These are phyloP conservation scores for Trichoderma sp. DNA, from an alignment of 2,329 filamentous ascomycete genomes.

Conservation along the genomic window DNA sequence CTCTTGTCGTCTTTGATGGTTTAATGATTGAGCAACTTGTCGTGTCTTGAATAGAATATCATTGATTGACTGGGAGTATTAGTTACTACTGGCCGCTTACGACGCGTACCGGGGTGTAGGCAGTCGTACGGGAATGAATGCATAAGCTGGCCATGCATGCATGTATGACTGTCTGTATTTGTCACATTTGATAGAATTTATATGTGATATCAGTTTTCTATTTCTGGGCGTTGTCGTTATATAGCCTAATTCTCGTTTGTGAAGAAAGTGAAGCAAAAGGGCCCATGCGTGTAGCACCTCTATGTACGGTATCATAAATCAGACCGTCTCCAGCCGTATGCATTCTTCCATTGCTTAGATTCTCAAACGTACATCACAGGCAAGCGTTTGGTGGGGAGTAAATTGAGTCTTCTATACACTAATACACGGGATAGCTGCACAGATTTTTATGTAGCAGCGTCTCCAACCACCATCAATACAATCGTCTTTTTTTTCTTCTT, in stretches of 20 bases:
- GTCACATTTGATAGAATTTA: neutral
- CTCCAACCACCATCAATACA: constrained; percentile 27
- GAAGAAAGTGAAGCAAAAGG: neutral
- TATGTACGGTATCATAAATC: neutral
- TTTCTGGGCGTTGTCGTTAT: neutral
- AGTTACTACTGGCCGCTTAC: neutral
- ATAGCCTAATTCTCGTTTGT: neutral
- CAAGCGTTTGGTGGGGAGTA: constrained; percentile 19
- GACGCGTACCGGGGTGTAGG: neutral
- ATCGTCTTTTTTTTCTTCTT: constrained; percentile 2
- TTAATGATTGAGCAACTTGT: neutral
- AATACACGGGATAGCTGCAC: constrained; percentile 38
- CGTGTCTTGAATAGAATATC: neutral
- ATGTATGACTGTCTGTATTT: neutral
- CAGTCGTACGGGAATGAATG: neutral
- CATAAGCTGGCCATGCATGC: neutral
- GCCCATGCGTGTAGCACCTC: neutral
- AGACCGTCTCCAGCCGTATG: neutral
- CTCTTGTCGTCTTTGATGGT: no score
- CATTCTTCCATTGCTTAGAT: no score
- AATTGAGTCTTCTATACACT: constrained; percentile 46
- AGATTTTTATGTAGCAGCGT: constrained; percentile 4
- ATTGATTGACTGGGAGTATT: neutral
- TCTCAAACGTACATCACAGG: neutral
- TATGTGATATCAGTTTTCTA: neutral